Evolutionary conservation across 768 basidiomycete species (phyloP).

Genomic region (Lepiota brunneoincarnata): DNA sequence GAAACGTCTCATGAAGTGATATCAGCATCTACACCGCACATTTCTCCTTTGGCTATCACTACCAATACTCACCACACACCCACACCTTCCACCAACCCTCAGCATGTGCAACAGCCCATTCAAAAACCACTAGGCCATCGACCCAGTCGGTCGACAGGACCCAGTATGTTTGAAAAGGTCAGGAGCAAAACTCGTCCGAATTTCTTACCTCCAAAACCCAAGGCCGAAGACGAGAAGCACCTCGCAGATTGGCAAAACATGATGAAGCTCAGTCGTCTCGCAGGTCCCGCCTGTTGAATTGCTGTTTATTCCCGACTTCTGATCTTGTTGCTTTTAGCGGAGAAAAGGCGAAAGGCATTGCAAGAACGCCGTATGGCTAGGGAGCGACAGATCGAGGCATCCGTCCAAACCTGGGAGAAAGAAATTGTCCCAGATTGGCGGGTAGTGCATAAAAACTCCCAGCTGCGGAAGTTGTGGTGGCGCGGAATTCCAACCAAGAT

Average conservation of each 20-base stretch:
- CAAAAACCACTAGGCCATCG: constrained; percentile 36
- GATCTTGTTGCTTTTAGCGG: constrained; percentile 42
- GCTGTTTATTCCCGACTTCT: not conserved
- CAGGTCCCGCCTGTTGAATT: constrained; percentile 48
- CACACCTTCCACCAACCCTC: constrained; percentile 13
- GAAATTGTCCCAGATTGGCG: constrained; percentile 84
- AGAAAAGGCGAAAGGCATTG: constrained; percentile 61
- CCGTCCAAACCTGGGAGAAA: constrained; percentile 72
- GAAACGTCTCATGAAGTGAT: not conserved
- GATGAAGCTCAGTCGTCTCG: constrained; percentile 76
- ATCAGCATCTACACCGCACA: constrained; percentile 10
- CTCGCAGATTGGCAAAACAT: constrained; percentile 83
- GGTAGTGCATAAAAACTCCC: constrained; percentile 61
- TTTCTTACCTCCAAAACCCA: constrained; percentile 81
- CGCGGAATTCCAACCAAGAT: constrained; percentile 81
- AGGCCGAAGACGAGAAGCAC: constrained; percentile 78
- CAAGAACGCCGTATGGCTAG: constrained; percentile 61
- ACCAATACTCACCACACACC: constrained; percentile 14
- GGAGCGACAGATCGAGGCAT: constrained; percentile 69
- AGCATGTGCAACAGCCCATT: constrained; percentile 2
- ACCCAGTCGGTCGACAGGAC: constrained; percentile 55
- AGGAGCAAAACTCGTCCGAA: constrained; percentile 81
- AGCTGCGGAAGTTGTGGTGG: constrained; percentile 81
- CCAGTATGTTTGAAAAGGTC: constrained; percentile 74
- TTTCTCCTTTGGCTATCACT: constrained; percentile 10